Evolutionary conservation across 768 basidiomycete genomes (phyloP), one percentile per base, ranked within the genome.

Genomic region (Crucibulum laeve): DNA sequence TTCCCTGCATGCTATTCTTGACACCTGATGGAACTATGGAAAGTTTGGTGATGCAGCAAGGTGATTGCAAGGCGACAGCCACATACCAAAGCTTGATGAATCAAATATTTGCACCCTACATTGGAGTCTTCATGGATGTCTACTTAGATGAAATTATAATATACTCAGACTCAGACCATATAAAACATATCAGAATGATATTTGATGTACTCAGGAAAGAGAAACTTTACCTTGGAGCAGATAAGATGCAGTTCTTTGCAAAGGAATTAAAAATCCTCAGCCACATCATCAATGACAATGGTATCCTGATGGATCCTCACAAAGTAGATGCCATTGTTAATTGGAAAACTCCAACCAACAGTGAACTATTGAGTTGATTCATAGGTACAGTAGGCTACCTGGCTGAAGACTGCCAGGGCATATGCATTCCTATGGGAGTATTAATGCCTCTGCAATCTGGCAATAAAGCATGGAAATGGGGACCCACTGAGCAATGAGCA

Each of bases 71-170:
- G 28, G 54, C 48, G 22, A 47, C 49, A 0, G 68, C 68, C 0
- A 73, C 70, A 0, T 72, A 63, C 52, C 70, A 71, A 43, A 44
- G 59, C 0, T 38, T 74, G 1, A 71, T 71, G 67, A 69, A 70
- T 25, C 58, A 71, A 25, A 55, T 73, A 0, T 61, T 59, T 26
- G 17, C 45, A 1, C 34, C 39, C 1, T 57, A 53, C 19, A 60
- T 73, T 26, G 69, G 28, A 30, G n/a, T 30, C 28, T 30, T 30
- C 28, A 30, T 30, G 28, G 28, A 30, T 30, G 28, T 30, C 28
- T 30, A 30, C 28, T 18, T 37, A 19, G 35, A 37, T 18, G 4
- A 15, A 36, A 67, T 71, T 8, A 45, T 72, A 3, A 64, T 73
- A 14, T 73, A 62, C 48, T 75, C 69, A 0, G 37, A 70, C 8